A percentile compares a stretch with the other conserved stretches of the same genome.
phyloP scores from a whole-genome alignment of 805 yeast genomes.

The Candida easanensis region DNA sequence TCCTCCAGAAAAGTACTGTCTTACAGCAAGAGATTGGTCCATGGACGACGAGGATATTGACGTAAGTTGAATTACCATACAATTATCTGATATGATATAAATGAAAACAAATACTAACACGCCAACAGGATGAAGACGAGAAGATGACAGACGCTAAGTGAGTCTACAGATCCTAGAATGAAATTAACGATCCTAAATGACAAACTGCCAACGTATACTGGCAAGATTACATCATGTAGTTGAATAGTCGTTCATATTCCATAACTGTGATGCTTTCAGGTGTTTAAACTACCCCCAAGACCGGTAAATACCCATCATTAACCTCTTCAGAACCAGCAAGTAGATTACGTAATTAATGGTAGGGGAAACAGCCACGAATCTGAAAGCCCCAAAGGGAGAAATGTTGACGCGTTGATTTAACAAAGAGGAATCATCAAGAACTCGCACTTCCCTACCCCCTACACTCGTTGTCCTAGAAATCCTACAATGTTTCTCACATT shows the following conservation, averaged over 20 bases:
- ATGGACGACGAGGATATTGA: conserved; percentile 44
- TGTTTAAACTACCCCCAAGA: no score
- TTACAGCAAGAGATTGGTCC: conserved; percentile 80
- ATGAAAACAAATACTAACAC: conserved; percentile 2
- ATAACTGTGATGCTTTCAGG: no score
- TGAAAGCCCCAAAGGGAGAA: neutral
- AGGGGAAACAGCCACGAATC: neutral
- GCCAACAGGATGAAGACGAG: conserved; percentile 20
- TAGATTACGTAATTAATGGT: neutral
- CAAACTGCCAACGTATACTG: no score
- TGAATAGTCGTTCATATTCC: no score
- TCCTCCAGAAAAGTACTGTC: conserved; percentile 97
- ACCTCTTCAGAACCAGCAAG: no score
- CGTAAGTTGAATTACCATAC: no score
- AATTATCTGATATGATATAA: neutral
- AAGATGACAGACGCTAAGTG: conserved; percentile 21
- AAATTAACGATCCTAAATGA: neutral
- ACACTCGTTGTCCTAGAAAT: no score
- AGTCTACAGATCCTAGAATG: neutral
- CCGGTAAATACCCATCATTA: no score
- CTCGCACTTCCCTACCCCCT: neutral
- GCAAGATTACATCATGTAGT: no score
- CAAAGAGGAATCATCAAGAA: neutral
- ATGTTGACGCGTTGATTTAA: conserved; percentile 1
- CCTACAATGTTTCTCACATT: conserved; percentile 39